phyloP scores from a whole-genome alignment of 305 asterid species.

The Rubia peregrina region DNA sequence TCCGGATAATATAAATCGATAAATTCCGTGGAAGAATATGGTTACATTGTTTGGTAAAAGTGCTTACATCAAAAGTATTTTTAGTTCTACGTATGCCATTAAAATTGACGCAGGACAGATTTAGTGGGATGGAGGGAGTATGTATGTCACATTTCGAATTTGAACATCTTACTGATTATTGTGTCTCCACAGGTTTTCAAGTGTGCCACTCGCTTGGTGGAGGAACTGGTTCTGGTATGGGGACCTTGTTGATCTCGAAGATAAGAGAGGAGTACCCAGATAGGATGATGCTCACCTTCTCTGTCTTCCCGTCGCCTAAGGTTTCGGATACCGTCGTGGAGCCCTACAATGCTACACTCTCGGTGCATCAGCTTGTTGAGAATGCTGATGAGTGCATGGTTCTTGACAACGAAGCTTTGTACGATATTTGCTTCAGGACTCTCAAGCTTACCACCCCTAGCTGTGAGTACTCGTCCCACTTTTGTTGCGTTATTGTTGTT shows the following conservation, averaged over 20 bases:
- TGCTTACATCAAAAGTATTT: too few species aligned
- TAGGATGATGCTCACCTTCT: constrained; percentile 80
- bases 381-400: constrained; percentile 90
- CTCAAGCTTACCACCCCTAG: constrained; percentile 82
- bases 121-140: background rate
- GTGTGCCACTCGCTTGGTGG: constrained; percentile 95
- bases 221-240: constrained; percentile 96
- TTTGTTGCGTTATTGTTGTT: background rate
- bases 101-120: background rate
- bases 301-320: constrained; percentile 83
- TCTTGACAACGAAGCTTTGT: constrained; percentile 67
- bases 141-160: background rate
- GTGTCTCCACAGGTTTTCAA: constrained; percentile 50
- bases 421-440: constrained; percentile 71
- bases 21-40: background rate
- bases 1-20: background rate
- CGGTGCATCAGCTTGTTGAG: constrained; percentile 88
- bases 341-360: constrained; percentile 80
- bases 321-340: constrained; percentile 82
- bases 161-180: background rate
- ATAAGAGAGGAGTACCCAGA: constrained; percentile 85
- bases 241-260: constrained; percentile 75
- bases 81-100: background rate
- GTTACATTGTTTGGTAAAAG: too few species aligned
- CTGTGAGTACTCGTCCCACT: constrained; percentile 39